Base-by-base conservation (phyloP, 179 eudicot genomes). In the Camellia oleifera region DNA sequence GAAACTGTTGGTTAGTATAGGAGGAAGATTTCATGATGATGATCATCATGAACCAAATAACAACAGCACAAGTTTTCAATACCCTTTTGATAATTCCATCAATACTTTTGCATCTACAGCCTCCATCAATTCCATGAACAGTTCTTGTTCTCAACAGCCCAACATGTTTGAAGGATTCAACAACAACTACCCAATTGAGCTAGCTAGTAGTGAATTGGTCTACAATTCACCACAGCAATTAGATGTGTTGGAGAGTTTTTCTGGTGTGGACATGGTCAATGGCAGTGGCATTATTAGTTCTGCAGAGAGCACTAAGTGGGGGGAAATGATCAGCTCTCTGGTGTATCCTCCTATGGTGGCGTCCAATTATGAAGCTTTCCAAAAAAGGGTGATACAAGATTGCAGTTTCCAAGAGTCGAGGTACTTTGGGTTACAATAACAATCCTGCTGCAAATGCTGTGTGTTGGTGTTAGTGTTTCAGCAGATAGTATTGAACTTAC, bases 291-390 rank as follows among this genome's bases (percentile, higher is more conserved):
- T 2, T 2, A 75, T 81, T 65, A 82, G 80, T 78, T 84, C 91
- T 17, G 82, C 75, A 61, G 88, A 84, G 23, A 87, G 85, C 48
- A 74, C 79, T 4, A 85, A 82, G 63, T 88, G 88, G 87, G 88
- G 84, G 20, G 90, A 85, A 32, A 80, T 82, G 74, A 79, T 32
- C 40, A 32, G 79, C 76, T 85, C 86, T 58, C 58, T 84, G 61
- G 87, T 81, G 7, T 81, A 84, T 56, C 81, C 87, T n/a, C 84
- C 86, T 54, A 52, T 77, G 74, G 74, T 40, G 74, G 74, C 11
- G 48, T 77, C 80, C 74, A 67, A n/a, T 69, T 74, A 17, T 58
- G 77, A 77, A 40, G 80, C 54, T 32, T 52, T 32, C 64, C 63
- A 63, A 7, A 48, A 12, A 63, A 40, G 52, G 60, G 56, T 1